phyloP scores from a whole-genome alignment of 805 yeast species.

The Saturnispora halmiae region DNA sequence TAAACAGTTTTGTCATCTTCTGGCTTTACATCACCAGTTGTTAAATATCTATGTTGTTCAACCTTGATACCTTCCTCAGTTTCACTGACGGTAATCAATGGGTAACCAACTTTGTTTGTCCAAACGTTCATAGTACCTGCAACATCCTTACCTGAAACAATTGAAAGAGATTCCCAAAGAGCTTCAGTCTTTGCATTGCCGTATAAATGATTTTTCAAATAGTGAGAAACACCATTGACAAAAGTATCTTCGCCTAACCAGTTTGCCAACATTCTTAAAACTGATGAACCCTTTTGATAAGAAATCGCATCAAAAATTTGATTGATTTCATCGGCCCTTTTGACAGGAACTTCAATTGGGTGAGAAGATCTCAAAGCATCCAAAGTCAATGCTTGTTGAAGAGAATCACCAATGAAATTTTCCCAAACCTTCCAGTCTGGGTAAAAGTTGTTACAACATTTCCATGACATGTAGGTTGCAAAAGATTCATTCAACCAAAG shows the following conservation, averaged over 20 bases:
- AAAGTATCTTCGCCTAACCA: constrained; percentile 63
- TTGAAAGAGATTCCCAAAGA: constrained; percentile 59
- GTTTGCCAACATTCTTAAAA: constrained; percentile 65
- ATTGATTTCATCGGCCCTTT: constrained; percentile 69
- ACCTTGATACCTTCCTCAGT: constrained; percentile 27
- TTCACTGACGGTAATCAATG: constrained; percentile 48
- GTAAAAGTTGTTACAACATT: constrained; percentile 57
- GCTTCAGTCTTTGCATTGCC: constrained; percentile 68
- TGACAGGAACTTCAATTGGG: constrained; percentile 81
- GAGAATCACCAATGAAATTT: constrained; percentile 45
- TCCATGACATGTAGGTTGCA: constrained; percentile 80
- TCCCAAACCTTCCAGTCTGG: constrained; percentile 79
- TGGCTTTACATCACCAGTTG: constrained; percentile 54
- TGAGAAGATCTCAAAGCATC: constrained; percentile 63
- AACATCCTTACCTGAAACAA: constrained; percentile 59
- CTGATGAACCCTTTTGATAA: constrained; percentile 72
- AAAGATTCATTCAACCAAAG: constrained; percentile 86
- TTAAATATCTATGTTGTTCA: constrained; percentile 54
- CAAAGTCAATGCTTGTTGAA: constrained; percentile 43
- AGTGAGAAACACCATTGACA: constrained; percentile 63
- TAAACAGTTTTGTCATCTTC: constrained; percentile 53
- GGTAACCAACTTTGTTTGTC: constrained; percentile 71
- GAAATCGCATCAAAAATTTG: constrained; percentile 81
- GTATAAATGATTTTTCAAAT: constrained; percentile 54
- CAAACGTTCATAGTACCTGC: constrained; percentile 56